Conservation (phyloP, 2,329 filamentous ascomycete species). For the Paraconiothyrium brasiliense region DNA sequence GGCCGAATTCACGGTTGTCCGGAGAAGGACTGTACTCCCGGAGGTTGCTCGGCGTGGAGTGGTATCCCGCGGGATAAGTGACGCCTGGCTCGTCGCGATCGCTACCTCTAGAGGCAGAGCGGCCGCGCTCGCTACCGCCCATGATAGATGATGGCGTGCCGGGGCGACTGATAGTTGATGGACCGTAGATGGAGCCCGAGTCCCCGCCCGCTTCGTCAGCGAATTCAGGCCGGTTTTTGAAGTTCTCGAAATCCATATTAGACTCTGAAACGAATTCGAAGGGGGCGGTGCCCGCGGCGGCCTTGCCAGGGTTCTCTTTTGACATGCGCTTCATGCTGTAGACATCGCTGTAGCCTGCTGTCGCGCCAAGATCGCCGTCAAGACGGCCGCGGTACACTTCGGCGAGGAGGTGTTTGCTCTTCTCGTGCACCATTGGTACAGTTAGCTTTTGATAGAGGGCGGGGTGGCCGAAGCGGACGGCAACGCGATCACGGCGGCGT, state of each 20-base stretch:
- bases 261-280: slow-evolving; percentile 91
- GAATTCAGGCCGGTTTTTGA: slow-evolving; percentile 90
- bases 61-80: slow-evolving; percentile 59
- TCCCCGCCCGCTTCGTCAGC: slow-evolving; percentile 82
- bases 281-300: slow-evolving; percentile 56
- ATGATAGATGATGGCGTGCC: slow-evolving; percentile 64
- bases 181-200: slow-evolving; percentile 65
- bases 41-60: slow-evolving; percentile 54
- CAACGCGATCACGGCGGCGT: slow-evolving; percentile 71
- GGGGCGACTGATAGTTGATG: slow-evolving; percentile 65
- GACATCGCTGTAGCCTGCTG: slow-evolving; percentile 79
- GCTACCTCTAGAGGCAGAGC: slow-evolving; percentile 37
- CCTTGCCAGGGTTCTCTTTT: slow-evolving; percentile 65
- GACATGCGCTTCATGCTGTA: slow-evolving; percentile 84
- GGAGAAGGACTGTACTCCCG: slow-evolving; percentile 55
- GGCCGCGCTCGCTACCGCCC: slow-evolving; percentile 33
- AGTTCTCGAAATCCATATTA: slow-evolving; percentile 89
- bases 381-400: slow-evolving; percentile 86
- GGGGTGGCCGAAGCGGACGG: slow-evolving; percentile 86
- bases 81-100: slow-evolving; percentile 46
- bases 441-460: slow-evolving; percentile 88
- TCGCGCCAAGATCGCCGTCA: slow-evolving; percentile 65
- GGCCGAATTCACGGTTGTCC: slow-evolving; percentile 29
- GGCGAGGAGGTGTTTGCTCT: slow-evolving; percentile 85
- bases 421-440: slow-evolving; percentile 94